Evolutionary conservation across 805 yeast genomes (phyloP).

Genomic region (Metschnikowia borealis): DNA sequence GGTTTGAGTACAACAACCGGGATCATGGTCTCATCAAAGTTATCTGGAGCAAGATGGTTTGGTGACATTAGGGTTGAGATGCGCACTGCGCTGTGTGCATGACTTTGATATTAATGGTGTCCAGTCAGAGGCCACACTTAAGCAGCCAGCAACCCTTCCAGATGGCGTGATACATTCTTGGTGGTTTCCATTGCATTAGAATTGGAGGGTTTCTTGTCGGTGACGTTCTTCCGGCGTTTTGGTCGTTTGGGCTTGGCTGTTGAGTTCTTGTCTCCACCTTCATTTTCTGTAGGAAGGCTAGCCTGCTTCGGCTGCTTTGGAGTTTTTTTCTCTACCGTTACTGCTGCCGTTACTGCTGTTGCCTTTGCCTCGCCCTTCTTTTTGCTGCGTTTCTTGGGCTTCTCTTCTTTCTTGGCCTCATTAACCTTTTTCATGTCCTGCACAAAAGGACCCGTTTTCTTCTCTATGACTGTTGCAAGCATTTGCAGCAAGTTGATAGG

Average conservation of each 20-base stretch:
- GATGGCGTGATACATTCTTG: background rate
- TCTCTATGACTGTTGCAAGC: background rate
- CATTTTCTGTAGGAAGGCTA: background rate
- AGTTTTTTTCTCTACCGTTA: background rate
- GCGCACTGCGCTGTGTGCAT: background rate
- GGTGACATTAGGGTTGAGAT: background rate
- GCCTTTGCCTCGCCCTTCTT: background rate
- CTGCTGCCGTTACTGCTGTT: background rate
- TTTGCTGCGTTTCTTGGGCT: slow-evolving; percentile 2
- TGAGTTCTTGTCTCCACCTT: slow-evolving; percentile 1
- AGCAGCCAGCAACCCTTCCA: background rate
- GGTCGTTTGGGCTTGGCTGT: slow-evolving; percentile 3
- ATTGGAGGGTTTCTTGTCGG: background rate
- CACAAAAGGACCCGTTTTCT: background rate
- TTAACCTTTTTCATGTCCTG: background rate
- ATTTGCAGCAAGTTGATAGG: background rate
- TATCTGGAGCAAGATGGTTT: background rate
- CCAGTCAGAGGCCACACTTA: background rate
- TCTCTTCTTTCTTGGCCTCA: slow-evolving; percentile 5
- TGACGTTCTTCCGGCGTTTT: background rate
- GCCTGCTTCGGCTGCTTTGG: slow-evolving; percentile 1
- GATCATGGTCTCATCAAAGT: background rate
- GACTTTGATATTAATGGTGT: background rate
- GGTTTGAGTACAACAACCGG: background rate
- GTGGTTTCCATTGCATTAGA: background rate